Base-by-base conservation (phyloP, 2,329 filamentous ascomycete genomes). In the Ascochyta fabae region DNA sequence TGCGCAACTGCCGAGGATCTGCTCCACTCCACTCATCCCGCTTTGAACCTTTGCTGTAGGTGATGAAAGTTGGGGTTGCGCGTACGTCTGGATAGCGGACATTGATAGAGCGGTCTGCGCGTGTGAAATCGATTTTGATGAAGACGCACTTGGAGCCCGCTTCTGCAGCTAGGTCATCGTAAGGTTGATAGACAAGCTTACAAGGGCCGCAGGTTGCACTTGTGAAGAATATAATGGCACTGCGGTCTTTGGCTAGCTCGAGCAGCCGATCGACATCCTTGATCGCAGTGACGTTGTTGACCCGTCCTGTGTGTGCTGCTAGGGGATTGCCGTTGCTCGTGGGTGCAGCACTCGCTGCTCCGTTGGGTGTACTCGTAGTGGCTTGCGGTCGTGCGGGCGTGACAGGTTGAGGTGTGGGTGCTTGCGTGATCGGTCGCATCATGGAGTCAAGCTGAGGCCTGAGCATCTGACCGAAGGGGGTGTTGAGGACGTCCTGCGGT, bases 181-280 rank as follows among this genome's bases (percentile, higher is more conserved):
- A 98, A 0, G 88, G 77, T 1, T 93, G 91, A 67, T 96, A 96
- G 2, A 94, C 83, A 15, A 86, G 77, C 73, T 90, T 94, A 82
- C 94, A 97, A 0, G 93, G 92, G 0, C 86, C 84, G 70, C 93
- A 97, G 2, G 88, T 95, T 2, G 89, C 85, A 3, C 91, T 96
- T 0, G 94, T 97, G 78, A 98, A 98, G 80, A 97, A 97, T 53
- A 97, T 83, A 34, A 94, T 85, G 0, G 91, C 91, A 57, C 88
- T 92, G 0, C 89, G 87, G 5, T 83, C 80, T 26, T 81, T 81
- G 0, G 90, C 89, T 1, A 79, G 77, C 0, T 78, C 72, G 6
- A 95, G 79, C 1, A 88, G 76, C 16, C 77, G 77, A 34, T 91
- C 82, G 1, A 95, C 77, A 26, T 88, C 84, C 5, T 77, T 74